Base-by-base conservation (phyloP, 129 eudicot genomes). In the Tagetes erecta region DNA sequence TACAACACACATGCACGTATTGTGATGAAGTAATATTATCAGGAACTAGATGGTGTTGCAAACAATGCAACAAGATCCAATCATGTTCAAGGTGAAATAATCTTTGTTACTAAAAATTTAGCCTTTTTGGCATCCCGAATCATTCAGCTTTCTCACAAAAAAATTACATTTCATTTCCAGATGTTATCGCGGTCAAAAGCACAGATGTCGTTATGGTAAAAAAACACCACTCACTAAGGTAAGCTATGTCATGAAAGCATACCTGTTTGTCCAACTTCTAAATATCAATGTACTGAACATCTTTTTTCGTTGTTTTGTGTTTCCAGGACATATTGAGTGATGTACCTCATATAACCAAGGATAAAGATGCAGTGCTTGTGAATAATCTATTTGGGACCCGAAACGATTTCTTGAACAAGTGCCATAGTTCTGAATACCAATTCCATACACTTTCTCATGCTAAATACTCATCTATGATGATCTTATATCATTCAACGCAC, bases 381-480 rank as follows among this genome's bases (percentile, higher is more conserved):
- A 85, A 82, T 49, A 73, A 60, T 39, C 62, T 86, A 73, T 81
- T 84, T 4, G 80, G 73, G 45, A 75, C 70, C 67, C 80, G 91
- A 79, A 81, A 80, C 4, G 73, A 86, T 78, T 85, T 91, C 68
- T 79, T 91, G 83, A 76, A 70, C 78, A 81, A 86, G 60, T 91
- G 97, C 47, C 79, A 81, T 76, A 62, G 44, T 27, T 87, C 86
- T 58, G 62, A 83, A 53, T 91, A 88, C 70, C 96, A 83, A 73
- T 91, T 86, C 58, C 86, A 86, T 63, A 73, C 96, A 36, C 84
- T 88, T 47, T 80, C 80, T 12, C 89, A 87, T 71, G 97, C 96
- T 53, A 91, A 91, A 78, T 85, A 91, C 75, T 88, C 96, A 35
- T 84, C 97, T 0, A 86, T 85, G 91, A 91, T 88, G 97, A 86